Evolutionary conservation across 768 basidiomycete species (phyloP), one percentile per base, ranked within the genome.

Genomic region (Daedalea quercina): DNA sequence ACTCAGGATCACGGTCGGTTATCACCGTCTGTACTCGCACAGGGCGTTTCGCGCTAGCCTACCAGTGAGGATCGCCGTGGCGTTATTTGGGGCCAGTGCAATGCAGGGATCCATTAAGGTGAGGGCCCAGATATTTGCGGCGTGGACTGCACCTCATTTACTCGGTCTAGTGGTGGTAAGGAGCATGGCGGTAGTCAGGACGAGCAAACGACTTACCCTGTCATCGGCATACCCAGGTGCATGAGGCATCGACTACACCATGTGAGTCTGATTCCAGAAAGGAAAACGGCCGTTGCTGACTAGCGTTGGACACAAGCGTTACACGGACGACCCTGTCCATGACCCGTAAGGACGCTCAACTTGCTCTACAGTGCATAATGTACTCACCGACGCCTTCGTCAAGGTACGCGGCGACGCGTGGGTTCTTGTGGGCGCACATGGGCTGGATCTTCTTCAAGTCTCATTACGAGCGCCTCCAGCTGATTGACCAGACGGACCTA

Each of bases 401-500:
- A 50, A 85, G 84, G 3, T 92, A 92, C 63, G 75, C 84, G 17
- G 90, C 88, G 0, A 85, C 85, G 0, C 73, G 76, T 24, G 89
- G 90, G 0, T 66, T 92, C 1, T 75, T 85, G 48, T 89, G 80
- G 62, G 85, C 87, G 6, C 89, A 90, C 59, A 79, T 90, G 73
- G 90, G 89, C 1, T 92, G 90, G 89, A 90, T 90, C 60, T 90
- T 91, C 65, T 82, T 73, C 70, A 87, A 88, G 65, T 81, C 86
- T 1, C 76, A 61, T 1, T 90, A 90, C 61, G 71, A 76, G 25
- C 73, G 79, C 20, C 70, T 90, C 70, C 71, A 74, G 37, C 64
- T 80, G 9, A 78, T 91, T 28, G 87, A 90, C 53, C 71, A 76
- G 48, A 77, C 77, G 15, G 87, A 92, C 59, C 72, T 90, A 11